Evolutionary conservation across 2,329 filamentous ascomycete genomes (phyloP).

Genomic region (Fusarium sambucinum): DNA sequence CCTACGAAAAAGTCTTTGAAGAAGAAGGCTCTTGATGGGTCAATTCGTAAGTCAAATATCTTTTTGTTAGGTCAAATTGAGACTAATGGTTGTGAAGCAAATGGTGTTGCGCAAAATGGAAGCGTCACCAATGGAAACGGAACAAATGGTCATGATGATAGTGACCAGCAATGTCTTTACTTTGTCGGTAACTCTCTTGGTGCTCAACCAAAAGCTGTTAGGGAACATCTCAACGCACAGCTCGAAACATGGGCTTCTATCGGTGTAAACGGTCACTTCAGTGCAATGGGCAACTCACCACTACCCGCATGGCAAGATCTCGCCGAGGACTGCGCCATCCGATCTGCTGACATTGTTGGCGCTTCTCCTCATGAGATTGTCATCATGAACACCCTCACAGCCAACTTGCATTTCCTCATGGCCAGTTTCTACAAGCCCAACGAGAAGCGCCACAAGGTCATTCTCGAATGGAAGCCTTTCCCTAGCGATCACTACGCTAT

Average conservation of each 20-base stretch:
- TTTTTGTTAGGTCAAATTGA: fast-evolving
- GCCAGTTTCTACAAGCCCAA: slow-evolving; percentile 84
- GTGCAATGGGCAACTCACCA: slow-evolving; percentile 73
- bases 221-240: slow-evolving; percentile 75
- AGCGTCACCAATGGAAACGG: slow-evolving; percentile 9
- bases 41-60: slow-evolving; percentile 51
- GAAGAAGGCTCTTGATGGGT: slow-evolving; percentile 68
- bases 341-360: slow-evolving; percentile 80
- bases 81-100: not conserved
- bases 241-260: slow-evolving; percentile 87
- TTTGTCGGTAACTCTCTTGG: slow-evolving; percentile 92
- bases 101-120: slow-evolving; percentile 29
- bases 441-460: slow-evolving; percentile 76
- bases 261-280: slow-evolving; percentile 87
- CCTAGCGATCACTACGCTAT: slow-evolving; percentile 90
- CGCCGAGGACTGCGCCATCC: slow-evolving; percentile 77
- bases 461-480: slow-evolving; percentile 91
- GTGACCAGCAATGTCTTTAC: slow-evolving; percentile 69
- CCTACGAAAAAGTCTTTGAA: slow-evolving; percentile 79
- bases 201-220: slow-evolving; percentile 78
- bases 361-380: slow-evolving; percentile 80
- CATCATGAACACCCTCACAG: slow-evolving; percentile 88
- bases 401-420: slow-evolving; percentile 85
- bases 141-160: slow-evolving; percentile 42
- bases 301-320: slow-evolving; percentile 82